phyloP scores from a whole-genome alignment of 176 grass and related monocot genomes.

The Carex kokanica region DNA sequence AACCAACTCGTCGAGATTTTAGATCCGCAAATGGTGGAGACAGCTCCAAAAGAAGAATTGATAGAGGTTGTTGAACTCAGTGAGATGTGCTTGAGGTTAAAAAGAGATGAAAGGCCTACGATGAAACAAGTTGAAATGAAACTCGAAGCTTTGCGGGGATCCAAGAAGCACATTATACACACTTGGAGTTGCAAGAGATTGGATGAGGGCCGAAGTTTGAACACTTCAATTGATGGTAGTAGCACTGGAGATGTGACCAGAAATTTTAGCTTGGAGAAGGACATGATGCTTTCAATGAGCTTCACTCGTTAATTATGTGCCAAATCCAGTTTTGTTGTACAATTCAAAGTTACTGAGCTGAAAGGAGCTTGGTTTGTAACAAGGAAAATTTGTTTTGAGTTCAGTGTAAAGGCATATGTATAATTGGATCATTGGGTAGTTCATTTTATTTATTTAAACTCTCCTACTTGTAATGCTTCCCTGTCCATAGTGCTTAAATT shows the following conservation, averaged over 20 bases:
- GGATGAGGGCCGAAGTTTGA: neutral
- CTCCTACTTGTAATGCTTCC: neutral
- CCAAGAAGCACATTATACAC: neutral
- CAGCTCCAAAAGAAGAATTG: neutral
- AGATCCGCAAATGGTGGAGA: conserved; percentile 17
- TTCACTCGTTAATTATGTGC: conserved; percentile 23
- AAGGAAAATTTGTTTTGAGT: too few species aligned
- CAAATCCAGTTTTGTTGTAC: neutral
- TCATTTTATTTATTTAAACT: neutral
- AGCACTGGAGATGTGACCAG: conserved; percentile 3
- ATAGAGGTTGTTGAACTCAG: conserved; percentile 27
- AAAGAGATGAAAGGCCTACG: conserved; percentile 28
- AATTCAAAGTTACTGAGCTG: neutral
- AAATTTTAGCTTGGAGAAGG: conserved; percentile 37
- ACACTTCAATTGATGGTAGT: conserved; percentile 6
- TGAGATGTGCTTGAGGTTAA: conserved; percentile 26
- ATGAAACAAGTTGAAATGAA: conserved; percentile 40
- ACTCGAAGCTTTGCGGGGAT: conserved; percentile 11
- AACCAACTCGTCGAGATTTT: conserved; percentile 11
- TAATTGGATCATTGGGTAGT: neutral
- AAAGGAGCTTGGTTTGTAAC: neutral
- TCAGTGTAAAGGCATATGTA: too few species aligned
- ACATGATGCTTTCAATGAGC: conserved; percentile 37
- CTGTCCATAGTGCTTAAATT: neutral
- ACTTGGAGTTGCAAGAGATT: neutral